Conservation (phyloP, 352 stramenopile species). For the Pythium guiyangense region DNA sequence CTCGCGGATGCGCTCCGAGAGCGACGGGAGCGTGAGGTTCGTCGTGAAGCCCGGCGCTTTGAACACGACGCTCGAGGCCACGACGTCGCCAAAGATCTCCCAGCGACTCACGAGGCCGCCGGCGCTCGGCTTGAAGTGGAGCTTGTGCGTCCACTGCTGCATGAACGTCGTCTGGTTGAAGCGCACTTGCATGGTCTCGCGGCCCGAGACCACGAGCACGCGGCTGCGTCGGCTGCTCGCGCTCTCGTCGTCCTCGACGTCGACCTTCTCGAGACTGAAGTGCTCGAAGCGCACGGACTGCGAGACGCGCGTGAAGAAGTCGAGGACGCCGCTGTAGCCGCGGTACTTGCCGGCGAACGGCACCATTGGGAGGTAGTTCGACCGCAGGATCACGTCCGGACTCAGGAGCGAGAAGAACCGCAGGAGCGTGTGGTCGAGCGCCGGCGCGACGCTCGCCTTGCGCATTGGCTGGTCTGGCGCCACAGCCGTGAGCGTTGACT, state of each 20-base stretch:
- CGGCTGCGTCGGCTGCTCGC: constrained; percentile 24
- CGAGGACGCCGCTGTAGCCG: constrained; percentile 67
- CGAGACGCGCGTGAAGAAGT: constrained; percentile 70
- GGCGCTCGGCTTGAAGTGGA: constrained; percentile 67
- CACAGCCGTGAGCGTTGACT: constrained; percentile 39
- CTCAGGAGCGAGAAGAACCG: constrained; percentile 81
- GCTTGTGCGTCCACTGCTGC: constrained; percentile 84
- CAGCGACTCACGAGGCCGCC: constrained; percentile 56
- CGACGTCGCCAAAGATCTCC: constrained; percentile 85
- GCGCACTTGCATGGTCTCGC: constrained; percentile 82
- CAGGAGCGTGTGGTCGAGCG: constrained; percentile 56
- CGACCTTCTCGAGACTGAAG: constrained; percentile 71
- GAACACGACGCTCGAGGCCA: constrained; percentile 83
- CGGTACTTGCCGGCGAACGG: constrained; percentile 85
- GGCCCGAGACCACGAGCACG: constrained; percentile 66
- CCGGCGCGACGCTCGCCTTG: constrained; percentile 33
- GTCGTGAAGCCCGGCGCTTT: constrained; percentile 69
- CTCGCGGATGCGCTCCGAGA: constrained; percentile 78
- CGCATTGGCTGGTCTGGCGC: constrained; percentile 45
- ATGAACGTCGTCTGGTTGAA: constrained; percentile 82
- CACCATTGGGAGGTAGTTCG: constrained; percentile 87
- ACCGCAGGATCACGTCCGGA: constrained; percentile 71
- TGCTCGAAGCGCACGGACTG: constrained; percentile 71
- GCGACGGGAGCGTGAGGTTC: constrained; percentile 75
- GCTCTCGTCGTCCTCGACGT: constrained; percentile 44